These are phyloP conservation scores for Globisporangium polare DNA, from an alignment of 352 stramenopile species.

Conservation along the genomic window DNA sequence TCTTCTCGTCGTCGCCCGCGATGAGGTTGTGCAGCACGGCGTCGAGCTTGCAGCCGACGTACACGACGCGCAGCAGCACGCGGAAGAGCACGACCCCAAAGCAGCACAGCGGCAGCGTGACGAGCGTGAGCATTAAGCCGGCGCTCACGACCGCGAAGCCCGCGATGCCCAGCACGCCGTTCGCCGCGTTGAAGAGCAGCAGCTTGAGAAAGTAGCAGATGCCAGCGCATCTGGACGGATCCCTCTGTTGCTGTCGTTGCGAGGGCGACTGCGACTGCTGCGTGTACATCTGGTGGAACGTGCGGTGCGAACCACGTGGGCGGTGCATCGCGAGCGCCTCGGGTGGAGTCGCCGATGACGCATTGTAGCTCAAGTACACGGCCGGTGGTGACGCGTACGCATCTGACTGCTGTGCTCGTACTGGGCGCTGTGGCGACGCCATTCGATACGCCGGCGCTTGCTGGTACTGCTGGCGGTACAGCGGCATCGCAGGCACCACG, in stretches of 20 bases:
- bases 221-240: background rate
- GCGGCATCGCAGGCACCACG: background rate
- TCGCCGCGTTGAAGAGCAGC: constrained; percentile 20
- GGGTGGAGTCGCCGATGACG: background rate
- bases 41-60: constrained; percentile 37
- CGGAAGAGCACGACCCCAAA: constrained; percentile 50
- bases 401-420: background rate
- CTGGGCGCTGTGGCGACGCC: background rate
- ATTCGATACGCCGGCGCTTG: background rate
- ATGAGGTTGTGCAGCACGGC: constrained; percentile 51
- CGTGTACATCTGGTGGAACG: constrained; percentile 13
- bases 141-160: constrained; percentile 12
- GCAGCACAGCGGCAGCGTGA: constrained; percentile 50
- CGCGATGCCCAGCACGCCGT: constrained; percentile 13
- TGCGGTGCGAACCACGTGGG: constrained; percentile 3
- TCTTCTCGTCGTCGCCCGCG: constrained; percentile 23
- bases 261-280: background rate
- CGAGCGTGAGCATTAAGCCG: constrained; percentile 21
- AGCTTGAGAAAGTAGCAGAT: constrained; percentile 15
- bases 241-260: background rate
- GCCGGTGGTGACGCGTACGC: background rate
- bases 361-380: background rate
- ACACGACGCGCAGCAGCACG: constrained; percentile 32
- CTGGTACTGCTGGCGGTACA: constrained; percentile 12
- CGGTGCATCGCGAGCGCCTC: constrained; percentile 11